Evolutionary conservation across 2,329 filamentous ascomycete genomes (phyloP).

Genomic region (Colletotrichum sojae): DNA sequence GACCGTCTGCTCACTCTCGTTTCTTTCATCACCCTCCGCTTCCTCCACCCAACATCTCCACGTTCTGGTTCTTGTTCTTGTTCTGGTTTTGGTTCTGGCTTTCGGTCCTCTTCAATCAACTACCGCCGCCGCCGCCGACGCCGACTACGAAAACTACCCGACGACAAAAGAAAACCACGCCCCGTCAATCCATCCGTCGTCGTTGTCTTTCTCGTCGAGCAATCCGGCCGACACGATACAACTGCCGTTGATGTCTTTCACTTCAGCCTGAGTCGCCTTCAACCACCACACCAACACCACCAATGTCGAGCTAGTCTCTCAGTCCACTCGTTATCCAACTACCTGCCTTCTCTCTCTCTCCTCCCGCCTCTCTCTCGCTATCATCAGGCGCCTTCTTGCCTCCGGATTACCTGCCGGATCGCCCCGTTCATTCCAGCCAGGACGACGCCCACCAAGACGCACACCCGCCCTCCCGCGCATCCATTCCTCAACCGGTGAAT

Average conservation of each 20-base stretch:
- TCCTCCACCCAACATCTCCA: constrained; percentile 37
- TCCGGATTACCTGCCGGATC: constrained; percentile 17
- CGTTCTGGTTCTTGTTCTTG: constrained; percentile 12
- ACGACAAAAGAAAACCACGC: constrained; percentile 35
- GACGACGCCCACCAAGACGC: not conserved
- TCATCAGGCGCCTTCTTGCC: constrained; percentile 11
- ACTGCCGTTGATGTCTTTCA: constrained; percentile 39
- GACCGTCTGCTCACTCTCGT: constrained; percentile 28
- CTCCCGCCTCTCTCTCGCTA: not conserved
- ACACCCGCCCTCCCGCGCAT: constrained; percentile 28
- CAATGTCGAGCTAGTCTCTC: constrained; percentile 43
- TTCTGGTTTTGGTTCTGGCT: constrained; percentile 5
- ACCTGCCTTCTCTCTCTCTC: constrained; percentile 11
- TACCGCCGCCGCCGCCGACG: constrained; percentile 7
- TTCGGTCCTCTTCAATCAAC: constrained; percentile 12
- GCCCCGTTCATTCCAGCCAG: constrained; percentile 29
- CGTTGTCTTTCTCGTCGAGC: constrained; percentile 6
- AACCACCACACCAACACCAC: constrained; percentile 17
- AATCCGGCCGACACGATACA: constrained; percentile 14
- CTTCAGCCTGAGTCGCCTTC: constrained; percentile 34
- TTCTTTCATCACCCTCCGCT: constrained; percentile 31
- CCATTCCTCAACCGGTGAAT: constrained; percentile 31
- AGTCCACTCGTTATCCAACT: constrained; percentile 41
- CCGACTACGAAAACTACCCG: constrained; percentile 13
- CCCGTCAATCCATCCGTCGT: constrained; percentile 20